Conservation (phyloP, 306 rosid species). For the Cicer cuneatum region DNA sequence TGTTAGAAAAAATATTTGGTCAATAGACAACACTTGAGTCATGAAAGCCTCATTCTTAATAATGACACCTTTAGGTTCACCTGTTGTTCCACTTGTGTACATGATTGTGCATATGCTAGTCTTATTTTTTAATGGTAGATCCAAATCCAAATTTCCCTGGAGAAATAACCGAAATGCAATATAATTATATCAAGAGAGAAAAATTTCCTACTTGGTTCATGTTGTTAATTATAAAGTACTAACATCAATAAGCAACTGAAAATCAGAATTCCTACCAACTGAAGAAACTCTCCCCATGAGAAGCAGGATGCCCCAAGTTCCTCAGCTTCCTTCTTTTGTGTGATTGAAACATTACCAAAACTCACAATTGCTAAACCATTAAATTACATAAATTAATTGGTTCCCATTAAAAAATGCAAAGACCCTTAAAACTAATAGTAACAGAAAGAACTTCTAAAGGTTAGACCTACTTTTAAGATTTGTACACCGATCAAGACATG, state of each 20-base stretch:
- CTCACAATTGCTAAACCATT: constrained; percentile 78
- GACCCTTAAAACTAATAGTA: constrained; percentile 17
- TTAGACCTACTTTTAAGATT: constrained; percentile 71
- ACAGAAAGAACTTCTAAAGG: constrained; percentile 19
- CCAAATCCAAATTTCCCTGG: constrained; percentile 66
- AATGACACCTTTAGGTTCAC: constrained; percentile 94
- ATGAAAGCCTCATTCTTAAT: constrained; percentile 74
- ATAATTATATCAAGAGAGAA: background rate
- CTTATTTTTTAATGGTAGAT: constrained; percentile 69
- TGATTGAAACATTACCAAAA: constrained; percentile 63
- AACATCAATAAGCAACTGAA: constrained; percentile 21
- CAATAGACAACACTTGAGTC: constrained; percentile 75
- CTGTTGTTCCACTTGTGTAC: constrained; percentile 98
- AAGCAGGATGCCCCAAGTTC: constrained; percentile 75
- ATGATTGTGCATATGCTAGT: constrained; percentile 73
- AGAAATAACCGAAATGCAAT: constrained; percentile 22
- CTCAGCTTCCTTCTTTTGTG: constrained; percentile 85
- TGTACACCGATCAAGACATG: constrained; percentile 76
- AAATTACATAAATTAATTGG: constrained; percentile 35
- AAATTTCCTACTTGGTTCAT: background rate
- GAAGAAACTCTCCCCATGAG: constrained; percentile 84
- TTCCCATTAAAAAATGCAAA: constrained; percentile 25
- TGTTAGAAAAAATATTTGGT: constrained; percentile 68
- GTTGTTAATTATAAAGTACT: background rate
- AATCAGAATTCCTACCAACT: constrained; percentile 58